phyloP scores from a whole-genome alignment of 192 early-diverging fungal species.

The Podila verticillata region DNA sequence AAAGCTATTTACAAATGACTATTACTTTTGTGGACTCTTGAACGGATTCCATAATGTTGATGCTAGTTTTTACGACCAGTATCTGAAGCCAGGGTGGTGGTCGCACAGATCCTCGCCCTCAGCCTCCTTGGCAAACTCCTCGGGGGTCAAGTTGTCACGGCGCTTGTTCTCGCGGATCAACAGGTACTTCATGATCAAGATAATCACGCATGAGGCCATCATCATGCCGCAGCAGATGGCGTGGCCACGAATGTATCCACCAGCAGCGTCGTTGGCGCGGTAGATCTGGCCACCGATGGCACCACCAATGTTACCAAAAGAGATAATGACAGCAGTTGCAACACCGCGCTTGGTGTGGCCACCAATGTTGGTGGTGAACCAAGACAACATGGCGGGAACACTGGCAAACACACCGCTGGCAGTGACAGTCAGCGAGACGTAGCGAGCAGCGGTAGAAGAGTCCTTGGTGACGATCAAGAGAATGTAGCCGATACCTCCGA shows the following conservation, averaged over 20 bases:
- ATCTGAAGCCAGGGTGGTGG: slow-evolving; percentile 46
- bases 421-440: slow-evolving; percentile 51
- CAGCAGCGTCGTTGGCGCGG: slow-evolving; percentile 64
- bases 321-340: slow-evolving; percentile 72
- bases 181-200: slow-evolving; percentile 59
- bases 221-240: slow-evolving; percentile 61
- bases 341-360: slow-evolving; percentile 80
- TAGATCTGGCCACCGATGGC: slow-evolving; percentile 80
- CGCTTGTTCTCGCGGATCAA: slow-evolving; percentile 70
- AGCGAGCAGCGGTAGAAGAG: slow-evolving; percentile 38
- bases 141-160: slow-evolving; percentile 61
- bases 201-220: slow-evolving; percentile 55
- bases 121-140: slow-evolving; percentile 53
- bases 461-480: slow-evolving; percentile 53
- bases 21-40: too few species aligned
- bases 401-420: slow-evolving; percentile 59
- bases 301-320: slow-evolving; percentile 78
- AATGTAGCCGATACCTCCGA: slow-evolving; percentile 61
- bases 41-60: too few species aligned
- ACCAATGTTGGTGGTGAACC: slow-evolving; percentile 72
- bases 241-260: slow-evolving; percentile 60
- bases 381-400: slow-evolving; percentile 71
- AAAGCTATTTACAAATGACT: too few species aligned
- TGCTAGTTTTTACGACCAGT: slow-evolving; percentile 25
- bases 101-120: slow-evolving; percentile 58